Conservation (phyloP, 2,329 filamentous ascomycete genomes). For the Diaporthe australafricana region DNA sequence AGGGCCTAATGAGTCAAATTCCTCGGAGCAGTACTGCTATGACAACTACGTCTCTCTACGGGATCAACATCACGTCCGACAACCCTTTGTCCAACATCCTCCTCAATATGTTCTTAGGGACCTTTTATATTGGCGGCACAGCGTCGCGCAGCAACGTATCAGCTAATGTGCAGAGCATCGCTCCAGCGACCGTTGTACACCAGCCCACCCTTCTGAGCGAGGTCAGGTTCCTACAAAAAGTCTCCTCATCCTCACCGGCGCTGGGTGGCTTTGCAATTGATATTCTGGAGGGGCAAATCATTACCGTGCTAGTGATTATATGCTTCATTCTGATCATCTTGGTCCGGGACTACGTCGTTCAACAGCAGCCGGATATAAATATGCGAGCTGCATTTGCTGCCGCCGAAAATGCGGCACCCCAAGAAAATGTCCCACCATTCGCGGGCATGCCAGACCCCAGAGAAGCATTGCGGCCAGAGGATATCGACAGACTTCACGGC, state of each 20-base stretch:
- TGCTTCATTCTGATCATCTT: conserved; percentile 97
- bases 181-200: conserved; percentile 38
- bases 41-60: conserved; percentile 41
- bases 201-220: conserved; percentile 66
- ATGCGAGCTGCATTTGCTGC: conserved; percentile 75
- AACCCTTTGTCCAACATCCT: conserved; percentile 49
- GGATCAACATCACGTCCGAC: conserved; percentile 47
- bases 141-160: conserved; percentile 17
- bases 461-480: conserved; percentile 19
- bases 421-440: conserved; percentile 21
- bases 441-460: conserved; percentile 16
- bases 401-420: conserved; percentile 38
- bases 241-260: conserved; percentile 71
- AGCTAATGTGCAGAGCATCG: conserved; percentile 32
- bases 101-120: conserved; percentile 39
- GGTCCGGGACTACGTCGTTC: conserved; percentile 97
- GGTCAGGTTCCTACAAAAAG: conserved; percentile 65
- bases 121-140: conserved; percentile 35
- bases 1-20: conserved; percentile 50
- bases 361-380: conserved; percentile 94
- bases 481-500: conserved; percentile 27
- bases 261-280: conserved; percentile 63
- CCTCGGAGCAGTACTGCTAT: conserved; percentile 45
- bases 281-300: conserved; percentile 90
- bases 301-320: conserved; percentile 90